These are phyloP conservation scores for Cladorrhinum samala DNA, from an alignment of 495 filamentous ascomycete genomes.

Conservation along the genomic window DNA sequence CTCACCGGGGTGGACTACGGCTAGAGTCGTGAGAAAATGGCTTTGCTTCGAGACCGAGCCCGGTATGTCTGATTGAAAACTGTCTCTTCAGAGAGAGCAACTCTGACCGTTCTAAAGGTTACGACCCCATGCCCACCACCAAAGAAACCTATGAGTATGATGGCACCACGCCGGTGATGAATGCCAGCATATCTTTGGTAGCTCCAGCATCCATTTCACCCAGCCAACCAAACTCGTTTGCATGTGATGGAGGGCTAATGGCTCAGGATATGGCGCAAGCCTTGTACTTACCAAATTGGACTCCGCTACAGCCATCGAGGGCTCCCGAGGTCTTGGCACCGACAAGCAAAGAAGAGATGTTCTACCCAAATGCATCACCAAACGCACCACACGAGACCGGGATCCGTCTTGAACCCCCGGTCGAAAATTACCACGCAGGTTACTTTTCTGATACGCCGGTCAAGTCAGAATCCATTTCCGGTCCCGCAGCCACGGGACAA, in stretches of 20 bases:
- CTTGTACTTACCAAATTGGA: slow-evolving; percentile 34
- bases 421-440: not conserved
- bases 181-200: not conserved
- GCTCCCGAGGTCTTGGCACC: slow-evolving; percentile 32
- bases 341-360: slow-evolving; percentile 37
- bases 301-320: slow-evolving; percentile 34
- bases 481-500: slow-evolving; percentile 4
- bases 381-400: slow-evolving; percentile 22
- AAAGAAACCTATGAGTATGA: slow-evolving; percentile 7
- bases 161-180: not conserved
- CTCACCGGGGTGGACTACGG: not conserved
- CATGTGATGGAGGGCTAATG: slow-evolving; percentile 26
- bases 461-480: slow-evolving; percentile 4
- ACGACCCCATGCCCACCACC: slow-evolving; percentile 10
- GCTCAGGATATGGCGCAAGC: slow-evolving; percentile 17
- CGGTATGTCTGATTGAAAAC: not conserved
- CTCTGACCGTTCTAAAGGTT: slow-evolving; percentile 11
- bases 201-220: slow-evolving; percentile 18
- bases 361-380: slow-evolving; percentile 35
- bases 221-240: slow-evolving; percentile 23
- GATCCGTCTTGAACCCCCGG: not conserved
- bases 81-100: not conserved
- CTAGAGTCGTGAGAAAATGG: not conserved
- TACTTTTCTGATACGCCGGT: slow-evolving; percentile 5
- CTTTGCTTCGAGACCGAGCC: slow-evolving; percentile 20